Conservation (phyloP, 2,329 filamentous ascomycete genomes). For the Pseudogymnoascus sp. region DNA sequence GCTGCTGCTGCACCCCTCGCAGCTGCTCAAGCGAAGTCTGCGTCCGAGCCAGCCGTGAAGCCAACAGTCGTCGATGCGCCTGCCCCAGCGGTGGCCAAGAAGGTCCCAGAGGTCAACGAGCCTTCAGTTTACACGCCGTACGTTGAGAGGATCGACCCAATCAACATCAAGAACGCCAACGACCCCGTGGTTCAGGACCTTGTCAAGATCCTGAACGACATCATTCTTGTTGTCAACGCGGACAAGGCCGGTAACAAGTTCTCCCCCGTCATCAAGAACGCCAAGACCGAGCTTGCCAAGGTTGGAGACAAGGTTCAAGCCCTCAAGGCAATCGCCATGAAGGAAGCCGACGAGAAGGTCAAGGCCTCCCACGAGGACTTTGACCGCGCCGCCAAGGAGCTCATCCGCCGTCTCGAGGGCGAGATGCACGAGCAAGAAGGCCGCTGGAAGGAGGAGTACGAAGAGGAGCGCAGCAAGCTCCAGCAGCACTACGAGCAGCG, state of each 20-base stretch:
- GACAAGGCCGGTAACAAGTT: slow-evolving; percentile 73
- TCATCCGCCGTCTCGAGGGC: slow-evolving; percentile 79
- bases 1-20: slow-evolving; percentile 15
- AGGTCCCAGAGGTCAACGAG: slow-evolving; percentile 55
- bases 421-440: slow-evolving; percentile 74
- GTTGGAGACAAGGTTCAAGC: slow-evolving; percentile 70
- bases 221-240: slow-evolving; percentile 87
- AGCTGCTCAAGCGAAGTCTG: slow-evolving; percentile 24
- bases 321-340: slow-evolving; percentile 63
- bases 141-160: slow-evolving; percentile 62
- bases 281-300: slow-evolving; percentile 71
- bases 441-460: slow-evolving; percentile 81
- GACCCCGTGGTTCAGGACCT: slow-evolving; percentile 89
- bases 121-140: slow-evolving; percentile 55
- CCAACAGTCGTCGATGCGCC: slow-evolving; percentile 2
- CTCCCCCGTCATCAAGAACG: slow-evolving; percentile 68
- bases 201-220: slow-evolving; percentile 90
- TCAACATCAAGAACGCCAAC: slow-evolving; percentile 64
- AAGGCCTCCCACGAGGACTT: slow-evolving; percentile 59
- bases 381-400: slow-evolving; percentile 74
- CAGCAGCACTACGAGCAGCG: slow-evolving; percentile 71
- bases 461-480: slow-evolving; percentile 73
- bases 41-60: slow-evolving; percentile 13
- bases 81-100: slow-evolving; percentile 19
- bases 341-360: slow-evolving; percentile 62